These are phyloP conservation scores for Phytophthora ohioensis DNA, from an alignment of 352 stramenopile genomes.

Conservation along the genomic window DNA sequence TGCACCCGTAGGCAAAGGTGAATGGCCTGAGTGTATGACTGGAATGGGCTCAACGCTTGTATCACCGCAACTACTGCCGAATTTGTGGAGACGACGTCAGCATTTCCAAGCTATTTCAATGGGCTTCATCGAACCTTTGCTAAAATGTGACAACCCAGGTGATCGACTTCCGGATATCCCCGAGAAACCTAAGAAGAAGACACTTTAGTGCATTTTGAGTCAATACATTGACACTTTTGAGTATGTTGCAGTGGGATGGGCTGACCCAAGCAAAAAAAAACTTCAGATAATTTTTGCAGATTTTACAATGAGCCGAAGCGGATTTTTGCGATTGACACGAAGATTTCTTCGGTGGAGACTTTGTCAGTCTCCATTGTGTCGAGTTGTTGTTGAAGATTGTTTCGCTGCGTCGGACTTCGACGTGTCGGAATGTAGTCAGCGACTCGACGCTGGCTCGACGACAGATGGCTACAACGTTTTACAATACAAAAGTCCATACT, in stretches of 20 bases:
- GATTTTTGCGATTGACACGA: slow-evolving; percentile 13
- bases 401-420: neutral
- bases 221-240: slow-evolving; percentile 11
- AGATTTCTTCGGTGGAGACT: slow-evolving; percentile 10
- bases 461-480: slow-evolving; percentile 5
- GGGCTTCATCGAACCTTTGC: slow-evolving; percentile 48
- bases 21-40: slow-evolving; percentile 63
- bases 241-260: neutral
- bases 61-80: slow-evolving; percentile 39
- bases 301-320: slow-evolving; percentile 11
- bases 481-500: no score
- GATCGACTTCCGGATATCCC: slow-evolving; percentile 30
- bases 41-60: slow-evolving; percentile 52
- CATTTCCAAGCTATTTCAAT: slow-evolving; percentile 65
- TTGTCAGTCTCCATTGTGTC: slow-evolving; percentile 8
- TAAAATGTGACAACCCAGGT: slow-evolving; percentile 34
- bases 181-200: slow-evolving; percentile 11
- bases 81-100: slow-evolving; percentile 49
- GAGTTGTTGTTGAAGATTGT: slow-evolving; percentile 17
- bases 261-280: slow-evolving; percentile 7
- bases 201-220: neutral
- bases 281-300: neutral
- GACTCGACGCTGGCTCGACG: slow-evolving; percentile 6
- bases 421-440: slow-evolving; percentile 33
- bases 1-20: slow-evolving; percentile 37